These are phyloP conservation scores for Candolleomyces aberdarensis DNA, from an alignment of 768 basidiomycete genomes.

Conservation along the genomic window DNA sequence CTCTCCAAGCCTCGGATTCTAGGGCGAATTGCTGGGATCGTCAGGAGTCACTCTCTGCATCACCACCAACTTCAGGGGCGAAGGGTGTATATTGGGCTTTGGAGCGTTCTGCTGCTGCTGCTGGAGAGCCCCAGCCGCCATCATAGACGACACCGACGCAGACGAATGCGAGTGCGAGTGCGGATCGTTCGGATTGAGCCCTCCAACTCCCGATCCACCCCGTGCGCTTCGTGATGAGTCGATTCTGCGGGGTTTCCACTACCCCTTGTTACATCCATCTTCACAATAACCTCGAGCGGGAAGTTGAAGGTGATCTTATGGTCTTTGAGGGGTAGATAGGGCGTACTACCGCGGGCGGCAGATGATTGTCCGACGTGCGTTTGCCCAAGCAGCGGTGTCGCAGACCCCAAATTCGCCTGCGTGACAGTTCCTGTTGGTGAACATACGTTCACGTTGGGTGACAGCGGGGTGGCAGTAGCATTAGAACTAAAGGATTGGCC, in stretches of 20 bases:
- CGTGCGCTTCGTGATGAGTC: background rate
- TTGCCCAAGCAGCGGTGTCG: background rate
- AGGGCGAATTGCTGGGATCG: conserved; percentile 49
- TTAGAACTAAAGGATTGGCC: conserved; percentile 7
- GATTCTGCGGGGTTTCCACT: background rate
- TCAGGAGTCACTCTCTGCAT: conserved; percentile 57
- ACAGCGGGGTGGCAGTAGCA: background rate
- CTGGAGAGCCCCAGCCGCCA: background rate
- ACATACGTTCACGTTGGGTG: background rate
- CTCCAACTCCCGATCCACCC: background rate
- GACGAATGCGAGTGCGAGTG: conserved; percentile 1
- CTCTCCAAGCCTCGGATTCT: conserved; percentile 60
- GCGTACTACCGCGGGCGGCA: conserved; percentile 55
- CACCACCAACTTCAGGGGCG: conserved; percentile 63
- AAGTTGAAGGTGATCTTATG: conserved; percentile 66
- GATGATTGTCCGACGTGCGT: background rate
- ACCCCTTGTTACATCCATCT: conserved; percentile 8
- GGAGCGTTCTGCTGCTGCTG: background rate
- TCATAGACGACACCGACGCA: background rate
- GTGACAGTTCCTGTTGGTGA: conserved; percentile 9
- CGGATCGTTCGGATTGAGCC: background rate
- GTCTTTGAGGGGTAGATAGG: conserved; percentile 56
- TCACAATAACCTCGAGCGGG: conserved; percentile 43
- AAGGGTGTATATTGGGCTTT: conserved; percentile 43
- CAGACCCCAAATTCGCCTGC: background rate